These are phyloP conservation scores for Coemansia sp. DNA, from an alignment of 192 early-diverging fungal species.

Conservation along the genomic window DNA sequence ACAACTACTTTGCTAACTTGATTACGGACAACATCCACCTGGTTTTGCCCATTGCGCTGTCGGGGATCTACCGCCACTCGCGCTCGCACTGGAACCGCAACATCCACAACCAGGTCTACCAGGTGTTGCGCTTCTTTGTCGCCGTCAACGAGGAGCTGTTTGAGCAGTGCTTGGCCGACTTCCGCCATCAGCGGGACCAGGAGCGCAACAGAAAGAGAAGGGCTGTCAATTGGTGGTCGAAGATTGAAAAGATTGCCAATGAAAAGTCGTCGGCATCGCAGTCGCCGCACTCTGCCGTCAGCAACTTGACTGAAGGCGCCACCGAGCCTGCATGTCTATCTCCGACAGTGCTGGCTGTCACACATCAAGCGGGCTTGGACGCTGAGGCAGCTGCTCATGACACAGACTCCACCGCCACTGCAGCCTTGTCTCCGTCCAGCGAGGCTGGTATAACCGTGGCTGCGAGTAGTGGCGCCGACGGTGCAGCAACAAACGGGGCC, in stretches of 20 bases:
- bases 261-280: constrained; percentile 20
- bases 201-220: constrained; percentile 84
- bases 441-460: neutral
- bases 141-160: constrained; percentile 94
- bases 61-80: constrained; percentile 91
- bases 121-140: constrained; percentile 97
- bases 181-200: constrained; percentile 84
- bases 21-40: constrained; percentile 90
- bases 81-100: constrained; percentile 98
- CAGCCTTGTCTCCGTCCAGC: constrained; percentile 6
- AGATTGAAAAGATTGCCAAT: constrained; percentile 64
- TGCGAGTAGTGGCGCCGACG: neutral
- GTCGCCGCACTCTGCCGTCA: constrained; percentile 7
- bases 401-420: neutral
- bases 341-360: neutral
- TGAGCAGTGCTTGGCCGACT: constrained; percentile 94
- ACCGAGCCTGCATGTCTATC: neutral
- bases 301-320: neutral
- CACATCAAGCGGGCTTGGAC: neutral
- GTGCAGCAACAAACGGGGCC: neutral
- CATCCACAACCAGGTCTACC: constrained; percentile 98
- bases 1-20: constrained; percentile 95
- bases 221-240: constrained; percentile 78
- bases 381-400: neutral
- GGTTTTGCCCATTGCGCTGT: constrained; percentile 95